Percentiles rank a stretch among this genome's conserved stretches.
Conservation (phyloP, 2,329 filamentous ascomycete species). For the Beauveria brongniartii region DNA sequence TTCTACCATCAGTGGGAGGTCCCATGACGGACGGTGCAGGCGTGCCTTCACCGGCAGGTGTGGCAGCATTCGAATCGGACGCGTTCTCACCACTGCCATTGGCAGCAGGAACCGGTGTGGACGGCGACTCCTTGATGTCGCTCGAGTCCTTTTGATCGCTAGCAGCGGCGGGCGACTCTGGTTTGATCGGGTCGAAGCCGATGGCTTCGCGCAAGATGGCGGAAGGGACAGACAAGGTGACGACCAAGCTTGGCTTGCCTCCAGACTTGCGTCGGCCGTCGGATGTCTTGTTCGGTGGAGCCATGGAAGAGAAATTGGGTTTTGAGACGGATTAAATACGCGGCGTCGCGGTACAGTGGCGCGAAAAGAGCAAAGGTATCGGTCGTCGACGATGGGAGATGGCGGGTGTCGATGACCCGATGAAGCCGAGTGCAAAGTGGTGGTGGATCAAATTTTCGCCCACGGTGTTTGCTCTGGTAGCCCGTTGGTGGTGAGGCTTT, state of each 20-base stretch:
- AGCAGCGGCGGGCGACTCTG: conserved; percentile 37
- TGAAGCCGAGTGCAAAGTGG: neutral
- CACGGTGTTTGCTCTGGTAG: conserved; percentile 10
- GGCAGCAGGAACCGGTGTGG: conserved; percentile 29
- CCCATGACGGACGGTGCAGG: conserved; percentile 50
- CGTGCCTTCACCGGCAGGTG: conserved; percentile 45
- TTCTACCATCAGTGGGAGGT: conserved; percentile 58
- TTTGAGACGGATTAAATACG: neutral
- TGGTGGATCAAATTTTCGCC: conserved; percentile 8
- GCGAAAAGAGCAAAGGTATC: neutral
- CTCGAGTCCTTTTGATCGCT: conserved; percentile 24
- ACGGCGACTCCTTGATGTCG: conserved; percentile 37
- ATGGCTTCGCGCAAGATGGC: conserved; percentile 42
- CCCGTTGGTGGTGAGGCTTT: neutral
- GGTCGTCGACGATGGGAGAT: neutral
- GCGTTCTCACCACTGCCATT: conserved; percentile 46
- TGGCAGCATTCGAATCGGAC: conserved; percentile 52
- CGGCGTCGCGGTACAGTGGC: neutral
- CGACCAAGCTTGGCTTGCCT: conserved; percentile 29
- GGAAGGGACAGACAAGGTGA: conserved; percentile 47
- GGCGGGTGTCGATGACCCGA: neutral
- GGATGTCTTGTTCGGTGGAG: conserved; percentile 25
- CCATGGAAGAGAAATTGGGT: conserved; percentile 20
- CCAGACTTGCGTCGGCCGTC: conserved; percentile 32
- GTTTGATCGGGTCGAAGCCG: conserved; percentile 30